phyloP scores from a whole-genome alignment of 352 stramenopile species.

The Elongisporangium undulatum region DNA sequence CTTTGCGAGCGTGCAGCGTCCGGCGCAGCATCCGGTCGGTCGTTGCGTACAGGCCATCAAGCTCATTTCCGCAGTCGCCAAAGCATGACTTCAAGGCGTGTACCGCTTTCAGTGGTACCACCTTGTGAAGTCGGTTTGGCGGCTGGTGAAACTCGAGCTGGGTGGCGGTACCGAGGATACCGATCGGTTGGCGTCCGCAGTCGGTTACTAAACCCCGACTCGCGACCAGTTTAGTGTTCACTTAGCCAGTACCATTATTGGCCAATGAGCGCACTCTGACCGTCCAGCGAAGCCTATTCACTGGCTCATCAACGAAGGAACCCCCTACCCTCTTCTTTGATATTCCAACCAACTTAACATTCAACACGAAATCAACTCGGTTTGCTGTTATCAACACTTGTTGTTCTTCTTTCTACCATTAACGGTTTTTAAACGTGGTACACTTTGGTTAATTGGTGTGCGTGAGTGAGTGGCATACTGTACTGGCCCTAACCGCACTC shows the following conservation, averaged over 20 bases:
- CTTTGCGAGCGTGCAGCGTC: neutral
- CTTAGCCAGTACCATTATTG: neutral
- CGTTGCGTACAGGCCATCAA: neutral
- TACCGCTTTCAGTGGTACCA: neutral
- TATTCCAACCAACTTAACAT: neutral
- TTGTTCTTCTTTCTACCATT: neutral
- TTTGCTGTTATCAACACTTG: neutral
- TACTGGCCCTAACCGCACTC: neutral
- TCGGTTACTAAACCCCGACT: neutral
- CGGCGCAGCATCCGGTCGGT: neutral
- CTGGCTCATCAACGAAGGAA: neutral
- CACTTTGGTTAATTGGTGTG: neutral
- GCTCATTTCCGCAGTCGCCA: neutral
- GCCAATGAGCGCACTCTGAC: neutral
- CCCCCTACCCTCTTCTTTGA: neutral
- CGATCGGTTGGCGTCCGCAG: neutral
- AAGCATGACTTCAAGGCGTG: neutral
- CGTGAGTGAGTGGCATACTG: neutral
- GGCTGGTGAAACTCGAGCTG: neutral
- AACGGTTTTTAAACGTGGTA: neutral
- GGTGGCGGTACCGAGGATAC: neutral
- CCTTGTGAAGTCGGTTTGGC: neutral
- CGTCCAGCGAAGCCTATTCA: neutral
- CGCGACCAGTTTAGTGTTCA: neutral
- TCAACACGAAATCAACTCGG: neutral